Conservation (phyloP, 1,139 yeast genomes). For the Geotrichum histeridarum region DNA sequence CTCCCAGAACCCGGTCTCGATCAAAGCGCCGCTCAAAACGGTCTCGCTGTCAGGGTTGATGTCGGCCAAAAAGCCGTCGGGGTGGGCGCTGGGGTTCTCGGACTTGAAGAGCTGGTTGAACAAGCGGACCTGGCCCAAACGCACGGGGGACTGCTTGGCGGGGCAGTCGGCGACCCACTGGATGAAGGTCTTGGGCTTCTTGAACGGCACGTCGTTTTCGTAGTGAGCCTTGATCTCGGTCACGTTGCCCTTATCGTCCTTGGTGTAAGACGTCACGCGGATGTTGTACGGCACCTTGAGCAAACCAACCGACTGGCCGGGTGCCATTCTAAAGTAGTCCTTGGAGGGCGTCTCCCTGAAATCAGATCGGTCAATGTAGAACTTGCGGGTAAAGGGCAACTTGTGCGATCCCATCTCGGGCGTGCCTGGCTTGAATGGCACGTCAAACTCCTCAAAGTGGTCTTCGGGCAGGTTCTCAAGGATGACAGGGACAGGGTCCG, state of each 20-base stretch:
- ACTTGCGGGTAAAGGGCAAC: conserved; percentile 67
- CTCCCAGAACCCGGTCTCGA: conserved; percentile 74
- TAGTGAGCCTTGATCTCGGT: conserved; percentile 73
- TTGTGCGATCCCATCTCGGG: conserved; percentile 68
- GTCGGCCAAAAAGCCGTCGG: conserved; percentile 82
- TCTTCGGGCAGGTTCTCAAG: conserved; percentile 78
- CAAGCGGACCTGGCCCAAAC: conserved; percentile 70
- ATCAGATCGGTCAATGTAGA: conserved; percentile 84
- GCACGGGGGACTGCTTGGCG: conserved; percentile 56
- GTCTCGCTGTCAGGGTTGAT: conserved; percentile 76
- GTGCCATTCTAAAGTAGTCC: conserved; percentile 82
- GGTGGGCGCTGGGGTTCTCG: conserved; percentile 85
- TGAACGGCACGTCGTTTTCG: conserved; percentile 57
- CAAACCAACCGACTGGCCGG: conserved; percentile 93
- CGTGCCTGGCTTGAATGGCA: conserved; percentile 87
- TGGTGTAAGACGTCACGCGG: conserved; percentile 64
- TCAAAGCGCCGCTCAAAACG: conserved; percentile 56
- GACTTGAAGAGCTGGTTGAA: conserved; percentile 84
- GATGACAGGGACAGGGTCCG: conserved; percentile 78
- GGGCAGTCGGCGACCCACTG: conserved; percentile 89
- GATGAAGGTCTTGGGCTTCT: conserved; percentile 87
- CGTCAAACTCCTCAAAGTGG: conserved; percentile 59
- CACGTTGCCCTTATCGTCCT: conserved; percentile 58
- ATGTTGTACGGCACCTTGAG: conserved; percentile 85
- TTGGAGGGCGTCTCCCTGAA: conserved; percentile 62